Evolutionary conservation across 192 early-diverging fungal species (phyloP), one percentile per base, ranked within the genome.

Genomic region (Coemansia nantahalensis): DNA sequence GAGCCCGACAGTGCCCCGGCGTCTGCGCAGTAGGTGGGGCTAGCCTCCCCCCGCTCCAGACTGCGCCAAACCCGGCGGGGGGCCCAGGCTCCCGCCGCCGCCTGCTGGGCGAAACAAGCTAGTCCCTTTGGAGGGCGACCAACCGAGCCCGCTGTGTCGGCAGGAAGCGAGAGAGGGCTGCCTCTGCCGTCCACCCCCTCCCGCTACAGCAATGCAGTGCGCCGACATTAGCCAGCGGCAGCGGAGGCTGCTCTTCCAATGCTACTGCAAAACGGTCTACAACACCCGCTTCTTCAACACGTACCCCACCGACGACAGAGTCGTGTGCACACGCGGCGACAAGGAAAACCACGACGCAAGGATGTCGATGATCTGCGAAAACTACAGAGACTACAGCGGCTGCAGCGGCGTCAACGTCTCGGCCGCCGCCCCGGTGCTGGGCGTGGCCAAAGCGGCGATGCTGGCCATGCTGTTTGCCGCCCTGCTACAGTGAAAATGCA

Each of bases 231-330:
- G 59, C 59, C 9, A 45, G 12, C 45, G 59, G 45, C 70, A 74
- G 47, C 70, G 62, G 16, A 17, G 23, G 6, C 48, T 74, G 21
- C 39, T 74, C 37, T 60, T 74, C 40, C 70, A 74, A 44, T 74
- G 70, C 54, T 74, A 58, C 56, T 74, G 70, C 59, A 56, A 74
- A 45, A 74, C 70, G 13, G 51, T 40, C 19, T 74, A 66, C 54
- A 66, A 62, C 51, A 74, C 70, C 28, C 62, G 66, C 47, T 66
- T 74, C 39, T 54, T 50, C 46, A 51, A 66, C 35, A 46, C 47
- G 31, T 60, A 48, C n/a, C 36, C 45, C 0, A 37, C 33, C 21
- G 40, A 62, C 1, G 51, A 65, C 37, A 38, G 39, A 22, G 55
- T 74, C 7, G 51, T 66, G 13, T 74, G 70, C 51, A 74, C 70